Conservation (phyloP, 257 asterid species). For the Primulina eburnea region DNA sequence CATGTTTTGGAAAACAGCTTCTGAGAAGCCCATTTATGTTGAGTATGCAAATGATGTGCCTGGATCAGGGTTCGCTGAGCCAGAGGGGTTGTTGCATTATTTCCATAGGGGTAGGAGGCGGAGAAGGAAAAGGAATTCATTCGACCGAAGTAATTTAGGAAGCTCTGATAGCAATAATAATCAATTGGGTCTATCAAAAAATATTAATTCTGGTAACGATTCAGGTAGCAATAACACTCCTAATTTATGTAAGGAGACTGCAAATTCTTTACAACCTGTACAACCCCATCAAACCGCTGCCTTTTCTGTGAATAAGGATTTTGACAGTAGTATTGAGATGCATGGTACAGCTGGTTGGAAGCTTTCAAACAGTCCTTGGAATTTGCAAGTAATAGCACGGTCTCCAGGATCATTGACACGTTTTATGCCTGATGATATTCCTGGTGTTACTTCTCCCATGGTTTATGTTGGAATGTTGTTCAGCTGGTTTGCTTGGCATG, state of each 20-base stretch:
- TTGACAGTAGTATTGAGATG: slow-evolving; percentile 42
- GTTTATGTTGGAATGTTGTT: slow-evolving; percentile 93
- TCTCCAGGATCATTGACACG: slow-evolving; percentile 95
- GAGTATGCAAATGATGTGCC: slow-evolving; percentile 99
- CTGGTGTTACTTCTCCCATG: slow-evolving; percentile 99
- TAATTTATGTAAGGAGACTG: slow-evolving; percentile 34
- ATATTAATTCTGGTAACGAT: slow-evolving; percentile 36
- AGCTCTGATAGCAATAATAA: slow-evolving; percentile 36
- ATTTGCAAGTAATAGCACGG: slow-evolving; percentile 90
- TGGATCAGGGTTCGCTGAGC: slow-evolving; percentile 89
- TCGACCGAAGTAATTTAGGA: slow-evolving; percentile 51
- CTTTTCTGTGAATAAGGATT: slow-evolving; percentile 36
- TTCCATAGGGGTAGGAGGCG: slow-evolving; percentile 54
- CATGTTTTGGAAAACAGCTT: slow-evolving; percentile 87
- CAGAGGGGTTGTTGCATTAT: slow-evolving; percentile 61
- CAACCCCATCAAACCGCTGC: slow-evolving; percentile 29
- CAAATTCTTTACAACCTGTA: slow-evolving; percentile 34
- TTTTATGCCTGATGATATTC: slow-evolving; percentile 98
- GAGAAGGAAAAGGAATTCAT: slow-evolving; percentile 65
- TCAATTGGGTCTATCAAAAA: slow-evolving; percentile 38
- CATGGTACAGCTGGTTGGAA: slow-evolving; percentile 96
- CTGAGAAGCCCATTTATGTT: slow-evolving; percentile 78
- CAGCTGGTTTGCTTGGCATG: slow-evolving; percentile 99
- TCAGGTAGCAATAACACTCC: slow-evolving; percentile 32
- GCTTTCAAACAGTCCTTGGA: slow-evolving; percentile 96